Evolutionary conservation across 495 filamentous ascomycete species (phyloP), one percentile per base, ranked within the genome.

Genomic region (Lindgomyces ingoldianus): DNA sequence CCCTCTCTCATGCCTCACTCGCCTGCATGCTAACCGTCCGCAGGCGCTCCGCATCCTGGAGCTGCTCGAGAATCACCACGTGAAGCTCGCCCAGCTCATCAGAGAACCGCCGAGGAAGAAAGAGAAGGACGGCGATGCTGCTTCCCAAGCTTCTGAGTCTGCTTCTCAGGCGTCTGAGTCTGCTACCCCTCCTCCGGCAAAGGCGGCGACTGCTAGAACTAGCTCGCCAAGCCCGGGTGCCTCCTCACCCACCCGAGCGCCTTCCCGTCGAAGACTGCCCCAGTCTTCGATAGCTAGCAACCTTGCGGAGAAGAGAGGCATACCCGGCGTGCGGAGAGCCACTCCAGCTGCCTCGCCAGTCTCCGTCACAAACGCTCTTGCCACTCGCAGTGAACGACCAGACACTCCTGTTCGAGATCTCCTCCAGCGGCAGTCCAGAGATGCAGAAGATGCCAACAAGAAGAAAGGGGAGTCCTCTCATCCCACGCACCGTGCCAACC

Each of bases 201-300:
- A 19, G n/a, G 19, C 27, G 16, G n/a, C 59, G 10, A 2, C 55
- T 10, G 16, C 48, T 14, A 59, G 65, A 18, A 36, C 65, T 70
- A 61, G 70, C 61, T 69, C 74, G 64, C 21, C 80, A 75, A 50
- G 77, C 11, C 25, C 56, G 10, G 45, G 33, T 16, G 44, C 62
- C 25, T 63, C 63, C 18, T 64, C 80, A 45, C 77, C 78, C 42
- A 81, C 81, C 60, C 79, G 72, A 27, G 68, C 72, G 27, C 79
- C 73, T 72, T 78, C 73, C 72, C 80, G 66, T 71, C 87, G 76
- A 67, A 77, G 80, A 68, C 83, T 72, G 54, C 81, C 69, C 67
- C 85, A 87, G 4, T 93, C 93, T 0, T 95, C 92, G 2, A 95
- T 96, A 57, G 93, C 91, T 36, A 96, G 86, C 72, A 95, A 96